These are phyloP conservation scores for Fraxinus nigra DNA, from an alignment of 305 asterid genomes.

Conservation along the genomic window DNA sequence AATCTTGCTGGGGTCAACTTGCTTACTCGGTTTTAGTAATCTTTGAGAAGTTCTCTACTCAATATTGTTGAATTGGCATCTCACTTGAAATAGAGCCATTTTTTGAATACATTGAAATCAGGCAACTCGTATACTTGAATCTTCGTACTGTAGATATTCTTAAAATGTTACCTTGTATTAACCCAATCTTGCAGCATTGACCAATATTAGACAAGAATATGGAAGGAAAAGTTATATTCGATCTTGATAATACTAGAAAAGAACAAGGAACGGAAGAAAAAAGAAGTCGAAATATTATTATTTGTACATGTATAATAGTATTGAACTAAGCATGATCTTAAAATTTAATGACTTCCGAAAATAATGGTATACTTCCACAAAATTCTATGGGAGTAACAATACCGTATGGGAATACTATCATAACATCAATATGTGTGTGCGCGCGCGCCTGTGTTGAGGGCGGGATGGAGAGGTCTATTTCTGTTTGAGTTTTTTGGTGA, in stretches of 20 bases:
- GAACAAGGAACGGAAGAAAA: neutral
- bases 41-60: neutral
- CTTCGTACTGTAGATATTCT: neutral
- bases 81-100: neutral
- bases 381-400: neutral
- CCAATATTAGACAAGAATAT: neutral
- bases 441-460: neutral
- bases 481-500: neutral
- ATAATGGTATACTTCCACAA: neutral
- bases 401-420: neutral
- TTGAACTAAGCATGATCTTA: neutral
- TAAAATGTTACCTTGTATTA: neutral
- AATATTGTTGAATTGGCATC: neutral
- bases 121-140: neutral
- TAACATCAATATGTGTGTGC: neutral
- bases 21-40: neutral
- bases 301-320: neutral
- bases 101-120: neutral
- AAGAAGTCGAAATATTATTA: neutral
- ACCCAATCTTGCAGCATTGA: neutral
- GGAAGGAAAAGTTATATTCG: neutral
- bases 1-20: neutral
- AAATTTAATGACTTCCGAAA: neutral
- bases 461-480: neutral
- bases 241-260: neutral